These are phyloP conservation scores for Anisodus tanguticus DNA, from an alignment of 257 asterid genomes.

Conservation along the genomic window DNA sequence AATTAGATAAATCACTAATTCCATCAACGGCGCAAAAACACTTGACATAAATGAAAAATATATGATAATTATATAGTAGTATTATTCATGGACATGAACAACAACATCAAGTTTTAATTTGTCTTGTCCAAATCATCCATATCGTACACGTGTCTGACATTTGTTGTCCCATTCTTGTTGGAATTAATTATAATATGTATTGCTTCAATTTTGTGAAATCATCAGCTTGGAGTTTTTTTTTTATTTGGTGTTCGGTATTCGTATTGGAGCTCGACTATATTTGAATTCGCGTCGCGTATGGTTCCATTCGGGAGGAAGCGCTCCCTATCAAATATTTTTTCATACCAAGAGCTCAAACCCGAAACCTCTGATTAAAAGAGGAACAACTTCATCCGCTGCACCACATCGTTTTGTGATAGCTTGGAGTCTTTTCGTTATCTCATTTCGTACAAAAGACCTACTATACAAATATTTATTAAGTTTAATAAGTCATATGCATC, in stretches of 20 bases:
- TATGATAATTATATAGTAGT: background rate
- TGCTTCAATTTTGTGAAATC: conserved; percentile 4
- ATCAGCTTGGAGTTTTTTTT: background rate
- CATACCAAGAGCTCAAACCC: too few relatives aligned
- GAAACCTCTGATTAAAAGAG: too few relatives aligned
- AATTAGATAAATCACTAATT: background rate
- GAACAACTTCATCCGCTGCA: too few relatives aligned
- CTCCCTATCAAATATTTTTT: too few relatives aligned
- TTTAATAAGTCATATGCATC: background rate
- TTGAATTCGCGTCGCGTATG: too few relatives aligned
- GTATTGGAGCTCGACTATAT: too few relatives aligned
- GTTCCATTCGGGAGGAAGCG: too few relatives aligned
- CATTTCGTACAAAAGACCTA: background rate
- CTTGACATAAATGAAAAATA: conserved; percentile 26
- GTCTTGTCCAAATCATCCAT: conserved; percentile 15
- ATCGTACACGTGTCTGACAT: conserved; percentile 43
- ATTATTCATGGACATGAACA: background rate
- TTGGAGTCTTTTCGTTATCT: background rate
- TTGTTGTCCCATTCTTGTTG: conserved; percentile 29
- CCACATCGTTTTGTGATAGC: too few relatives aligned
- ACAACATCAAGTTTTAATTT: conserved; percentile 31
- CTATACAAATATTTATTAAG: too few relatives aligned
- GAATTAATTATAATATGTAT: background rate
- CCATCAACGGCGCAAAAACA: conserved; percentile 31
- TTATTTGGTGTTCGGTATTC: too few relatives aligned